A percentile compares a stretch with the other conserved stretches of the same genome.
These are phyloP conservation scores for Pleoardoris graminearum DNA, from an alignment of 2,329 filamentous ascomycete genomes.

Conservation along the genomic window DNA sequence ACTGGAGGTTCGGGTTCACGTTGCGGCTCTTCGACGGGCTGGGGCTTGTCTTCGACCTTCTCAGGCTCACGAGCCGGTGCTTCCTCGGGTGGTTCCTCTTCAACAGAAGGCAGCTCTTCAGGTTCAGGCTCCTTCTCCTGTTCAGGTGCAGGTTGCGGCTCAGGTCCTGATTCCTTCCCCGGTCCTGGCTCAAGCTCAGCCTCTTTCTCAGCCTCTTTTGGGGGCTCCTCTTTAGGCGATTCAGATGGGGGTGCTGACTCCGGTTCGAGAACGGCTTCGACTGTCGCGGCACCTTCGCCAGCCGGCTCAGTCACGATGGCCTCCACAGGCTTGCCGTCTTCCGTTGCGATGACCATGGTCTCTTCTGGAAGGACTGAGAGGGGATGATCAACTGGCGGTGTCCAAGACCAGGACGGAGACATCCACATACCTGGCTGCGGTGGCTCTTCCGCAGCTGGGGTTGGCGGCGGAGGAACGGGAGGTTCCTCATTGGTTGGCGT, in stretches of 20 bases:
- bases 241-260: neutral
- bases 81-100: neutral
- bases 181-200: slow-evolving; percentile 12
- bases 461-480: slow-evolving; percentile 20
- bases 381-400: slow-evolving; percentile 1
- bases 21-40: slow-evolving; percentile 9
- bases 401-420: neutral
- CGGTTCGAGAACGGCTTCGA: slow-evolving; percentile 11
- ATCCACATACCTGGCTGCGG: slow-evolving; percentile 11
- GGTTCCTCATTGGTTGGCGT: slow-evolving; percentile 8
- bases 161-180: slow-evolving; percentile 4
- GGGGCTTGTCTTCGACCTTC: slow-evolving; percentile 2
- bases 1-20: slow-evolving; percentile 7
- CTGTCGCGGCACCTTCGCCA: slow-evolving; percentile 9
- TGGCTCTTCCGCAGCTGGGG: slow-evolving; percentile 16
- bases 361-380: slow-evolving; percentile 12
- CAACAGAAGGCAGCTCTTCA: neutral
- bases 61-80: neutral
- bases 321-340: slow-evolving; percentile 13
- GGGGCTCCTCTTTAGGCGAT: neutral
- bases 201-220: neutral
- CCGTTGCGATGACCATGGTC: slow-evolving; percentile 18
- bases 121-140: neutral
- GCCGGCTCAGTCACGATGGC: slow-evolving; percentile 9
- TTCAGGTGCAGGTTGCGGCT: neutral